Conservation (phyloP, 1,139 yeast species). For the Yamadazyma triangularis region DNA sequence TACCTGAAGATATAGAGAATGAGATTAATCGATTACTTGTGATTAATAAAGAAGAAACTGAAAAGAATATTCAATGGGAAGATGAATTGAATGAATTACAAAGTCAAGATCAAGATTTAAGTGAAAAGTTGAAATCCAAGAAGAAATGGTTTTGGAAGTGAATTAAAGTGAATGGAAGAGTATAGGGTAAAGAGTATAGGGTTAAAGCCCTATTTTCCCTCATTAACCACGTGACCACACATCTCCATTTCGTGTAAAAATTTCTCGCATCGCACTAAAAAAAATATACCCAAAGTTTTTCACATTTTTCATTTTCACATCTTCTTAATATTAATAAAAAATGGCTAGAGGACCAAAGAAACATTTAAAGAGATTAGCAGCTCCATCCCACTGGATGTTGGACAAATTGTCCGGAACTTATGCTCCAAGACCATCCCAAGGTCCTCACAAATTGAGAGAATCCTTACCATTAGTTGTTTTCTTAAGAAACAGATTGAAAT, state of each 20-base stretch:
- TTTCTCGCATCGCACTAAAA: no score
- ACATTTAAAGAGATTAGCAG: slow-evolving; percentile 44
- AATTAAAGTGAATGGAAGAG: no score
- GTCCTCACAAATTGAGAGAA: slow-evolving; percentile 99
- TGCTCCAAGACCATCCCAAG: slow-evolving; percentile 99
- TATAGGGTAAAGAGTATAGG: no score
- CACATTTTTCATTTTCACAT: slow-evolving; percentile 3
- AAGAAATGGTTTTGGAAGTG: slow-evolving; percentile 16
- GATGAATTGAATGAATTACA: slow-evolving; percentile 35
- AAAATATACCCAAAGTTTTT: no score
- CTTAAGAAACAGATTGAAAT: slow-evolving; percentile 99
- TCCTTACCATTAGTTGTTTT: slow-evolving; percentile 96
- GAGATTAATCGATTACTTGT: slow-evolving; percentile 44
- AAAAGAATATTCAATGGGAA: slow-evolving; percentile 49
- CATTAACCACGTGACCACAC: no score
- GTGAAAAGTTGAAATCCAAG: slow-evolving; percentile 23
- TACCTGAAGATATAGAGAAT: slow-evolving; percentile 40
- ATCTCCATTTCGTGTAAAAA: slow-evolving; percentile 10
- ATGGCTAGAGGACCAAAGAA: slow-evolving; percentile 37
- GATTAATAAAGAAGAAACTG: slow-evolving; percentile 57
- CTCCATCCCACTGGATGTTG: slow-evolving; percentile 99
- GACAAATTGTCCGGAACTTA: slow-evolving; percentile 99
- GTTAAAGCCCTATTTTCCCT: no score
- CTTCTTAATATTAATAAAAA: slow-evolving; percentile 4
- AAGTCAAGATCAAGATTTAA: slow-evolving; percentile 24